Evolutionary conservation across 2,329 filamentous ascomycete genomes (phyloP).

Genomic region (Apiospora phragmitis): DNA sequence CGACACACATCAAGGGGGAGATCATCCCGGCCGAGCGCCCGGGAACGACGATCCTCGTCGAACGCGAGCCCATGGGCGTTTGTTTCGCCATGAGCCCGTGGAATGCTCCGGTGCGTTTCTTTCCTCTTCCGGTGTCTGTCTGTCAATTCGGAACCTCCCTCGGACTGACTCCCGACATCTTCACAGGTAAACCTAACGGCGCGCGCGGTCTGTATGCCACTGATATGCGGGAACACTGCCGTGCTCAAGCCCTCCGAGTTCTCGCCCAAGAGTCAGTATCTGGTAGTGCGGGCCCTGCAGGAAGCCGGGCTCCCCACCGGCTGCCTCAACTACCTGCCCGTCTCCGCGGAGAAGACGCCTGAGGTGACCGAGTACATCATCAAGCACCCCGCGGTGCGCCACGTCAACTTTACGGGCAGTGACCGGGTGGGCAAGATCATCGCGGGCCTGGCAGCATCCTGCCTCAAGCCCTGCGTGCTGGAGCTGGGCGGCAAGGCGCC

Average conservation of each 20-base stretch:
- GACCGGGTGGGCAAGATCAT: constrained; percentile 70
- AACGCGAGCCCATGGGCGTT: constrained; percentile 30
- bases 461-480: constrained; percentile 64
- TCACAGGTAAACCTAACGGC: constrained; percentile 18
- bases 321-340: constrained; percentile 71
- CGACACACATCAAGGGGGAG: constrained; percentile 34
- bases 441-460: constrained; percentile 69
- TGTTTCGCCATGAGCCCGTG: constrained; percentile 50
- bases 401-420: constrained; percentile 76
- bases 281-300: constrained; percentile 65
- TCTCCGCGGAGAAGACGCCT: constrained; percentile 66
- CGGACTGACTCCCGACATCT: constrained; percentile 53
- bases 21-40: constrained; percentile 39
- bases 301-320: constrained; percentile 76
- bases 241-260: constrained; percentile 65
- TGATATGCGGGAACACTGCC: constrained; percentile 59
- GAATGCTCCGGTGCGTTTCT: constrained; percentile 79
- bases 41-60: constrained; percentile 61
- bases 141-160: constrained; percentile 49
- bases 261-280: constrained; percentile 62
- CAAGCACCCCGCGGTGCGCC: constrained; percentile 67
- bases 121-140: constrained; percentile 25
- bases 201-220: constrained; percentile 24
- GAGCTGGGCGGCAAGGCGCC: constrained; percentile 71
- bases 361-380: constrained; percentile 68